Conservation (phyloP, 176 grass and related monocot species). For the Carex parvula region DNA sequence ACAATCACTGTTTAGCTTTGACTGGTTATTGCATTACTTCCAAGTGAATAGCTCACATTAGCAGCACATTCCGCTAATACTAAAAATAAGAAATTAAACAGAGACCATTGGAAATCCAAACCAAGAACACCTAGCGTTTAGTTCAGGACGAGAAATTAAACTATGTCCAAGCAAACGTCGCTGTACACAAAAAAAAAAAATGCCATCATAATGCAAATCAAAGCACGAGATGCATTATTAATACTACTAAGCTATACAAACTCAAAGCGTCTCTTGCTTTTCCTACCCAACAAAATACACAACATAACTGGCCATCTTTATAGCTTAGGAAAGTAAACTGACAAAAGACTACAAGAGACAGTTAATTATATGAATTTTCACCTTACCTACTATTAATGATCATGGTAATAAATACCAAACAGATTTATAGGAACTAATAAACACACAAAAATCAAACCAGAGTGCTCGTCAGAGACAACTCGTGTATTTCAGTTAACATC, state of each 20-base stretch:
- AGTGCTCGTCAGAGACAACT: conserved; percentile 63
- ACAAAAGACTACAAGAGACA: conserved; percentile 1
- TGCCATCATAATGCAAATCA: neutral
- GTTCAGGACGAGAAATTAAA: neutral
- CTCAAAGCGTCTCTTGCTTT: conserved; percentile 15
- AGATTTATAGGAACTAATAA: conserved; percentile 19
- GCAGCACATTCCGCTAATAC: neutral
- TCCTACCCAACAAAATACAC: conserved; percentile 24
- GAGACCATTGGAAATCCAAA: neutral
- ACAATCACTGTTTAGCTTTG: neutral
- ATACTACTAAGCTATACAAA: conserved; percentile 29
- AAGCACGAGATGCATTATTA: conserved; percentile 22
- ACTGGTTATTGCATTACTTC: neutral
- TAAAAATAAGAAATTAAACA: neutral
- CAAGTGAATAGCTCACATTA: neutral
- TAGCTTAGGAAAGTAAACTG: conserved; percentile 17
- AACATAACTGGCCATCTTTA: conserved; percentile 20
- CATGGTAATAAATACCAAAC: conserved; percentile 26
- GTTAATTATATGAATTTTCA: conserved; percentile 22
- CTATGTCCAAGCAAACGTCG: neutral
- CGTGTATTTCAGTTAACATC: conserved; percentile 75
- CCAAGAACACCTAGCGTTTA: neutral
- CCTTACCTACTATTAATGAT: conserved; percentile 18
- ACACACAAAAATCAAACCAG: conserved; percentile 36
- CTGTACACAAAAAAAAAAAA: neutral